Evolutionary conservation across 1,139 yeast species (phyloP).

Genomic region (Kodamaea anthophila): DNA sequence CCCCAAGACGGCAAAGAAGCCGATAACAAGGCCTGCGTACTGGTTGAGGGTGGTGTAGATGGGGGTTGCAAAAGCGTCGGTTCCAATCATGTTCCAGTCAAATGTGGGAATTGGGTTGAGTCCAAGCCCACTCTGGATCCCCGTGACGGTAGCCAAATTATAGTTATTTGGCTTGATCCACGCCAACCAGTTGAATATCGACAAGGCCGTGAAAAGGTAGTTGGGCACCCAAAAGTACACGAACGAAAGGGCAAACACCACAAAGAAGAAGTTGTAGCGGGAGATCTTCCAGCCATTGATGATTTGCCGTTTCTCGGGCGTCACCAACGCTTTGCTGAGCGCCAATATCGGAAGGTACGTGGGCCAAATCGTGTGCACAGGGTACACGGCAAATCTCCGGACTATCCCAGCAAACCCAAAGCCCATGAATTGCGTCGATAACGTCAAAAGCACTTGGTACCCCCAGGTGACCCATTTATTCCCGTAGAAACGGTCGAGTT

Average conservation of each 20-base stretch:
- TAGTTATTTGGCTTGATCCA: constrained; percentile 16
- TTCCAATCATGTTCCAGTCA: constrained; percentile 13
- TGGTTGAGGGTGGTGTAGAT: constrained; percentile 9
- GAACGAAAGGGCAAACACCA: constrained; percentile 10
- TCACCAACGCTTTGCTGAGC: constrained; percentile 14
- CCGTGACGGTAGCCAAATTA: constrained; percentile 13
- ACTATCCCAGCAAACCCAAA: constrained; percentile 17
- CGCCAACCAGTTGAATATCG: constrained; percentile 16
- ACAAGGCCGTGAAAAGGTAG: constrained; percentile 13
- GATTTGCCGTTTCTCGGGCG: constrained; percentile 11
- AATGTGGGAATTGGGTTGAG: constrained; percentile 14
- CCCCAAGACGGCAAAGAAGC: constrained; percentile 10
- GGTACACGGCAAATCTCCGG: constrained; percentile 13
- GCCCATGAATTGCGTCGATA: constrained; percentile 15
- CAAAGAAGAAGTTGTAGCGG: constrained; percentile 12
- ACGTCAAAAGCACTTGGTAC: constrained; percentile 12
- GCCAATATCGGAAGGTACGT: constrained; percentile 14
- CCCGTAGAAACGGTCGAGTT: constrained; percentile 11
- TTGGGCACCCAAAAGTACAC: constrained; percentile 15
- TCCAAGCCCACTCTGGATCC: constrained; percentile 12
- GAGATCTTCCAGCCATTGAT: constrained; percentile 16
- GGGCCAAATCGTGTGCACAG: constrained; percentile 13
- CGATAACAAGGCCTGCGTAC: constrained; percentile 10
- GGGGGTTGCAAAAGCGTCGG: constrained; percentile 7
- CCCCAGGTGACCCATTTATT: constrained; percentile 14